Evolutionary conservation across 2,329 filamentous ascomycete species (phyloP), one percentile per base, ranked within the genome.

Genomic region (Colletotrichum falcatum): DNA sequence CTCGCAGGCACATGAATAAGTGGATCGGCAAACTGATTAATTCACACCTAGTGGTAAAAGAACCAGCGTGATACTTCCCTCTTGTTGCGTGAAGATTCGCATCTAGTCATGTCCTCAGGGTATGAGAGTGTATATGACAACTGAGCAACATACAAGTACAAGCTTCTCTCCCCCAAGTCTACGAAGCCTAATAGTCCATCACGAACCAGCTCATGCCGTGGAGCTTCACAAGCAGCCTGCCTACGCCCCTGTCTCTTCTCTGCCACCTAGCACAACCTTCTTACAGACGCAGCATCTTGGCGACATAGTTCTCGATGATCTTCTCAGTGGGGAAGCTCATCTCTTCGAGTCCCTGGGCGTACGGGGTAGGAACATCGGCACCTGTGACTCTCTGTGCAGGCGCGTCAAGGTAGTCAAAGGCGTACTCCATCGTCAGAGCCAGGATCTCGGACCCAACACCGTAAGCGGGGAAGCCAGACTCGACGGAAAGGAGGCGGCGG

Each of bases 301-400:
- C 94, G 65, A 92, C 92, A 81, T 96, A 95, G 77, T 92, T 86
- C 82, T 94, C 92, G 79, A 99, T 98, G 77, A 97, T 87, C 74
- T 91, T 83, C 86, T 97, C 94, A 75, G 91, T 93, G 61, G 96
- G 96, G 92, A 99, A 99, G 78, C 88, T 88, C 94, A 99, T 92
- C 84, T 96, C 91, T 88, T 99, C 96, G 69, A 99, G 89, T 81
- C 94, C 93, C 83, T 92, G 87, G 70, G 96, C 95, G 81, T 99
- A 98, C 46, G 96, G 96, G 9, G 96, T 99, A 60, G 96, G 96
- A 16, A 99, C 96, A 82, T 99, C 96, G 74, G 96, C 95, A 81
- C 96, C 96, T 70, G 96, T 98, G 78, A 99, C 91, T 82, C 96
- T 92, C 83, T 95, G 92, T 72, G 94, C 96, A 58, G 96, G 96